A percentile compares a stretch with the other conserved stretches of the same genome.
phyloP scores from a whole-genome alignment of 2,329 filamentous ascomycete species.

The Diaporthe sp. region DNA sequence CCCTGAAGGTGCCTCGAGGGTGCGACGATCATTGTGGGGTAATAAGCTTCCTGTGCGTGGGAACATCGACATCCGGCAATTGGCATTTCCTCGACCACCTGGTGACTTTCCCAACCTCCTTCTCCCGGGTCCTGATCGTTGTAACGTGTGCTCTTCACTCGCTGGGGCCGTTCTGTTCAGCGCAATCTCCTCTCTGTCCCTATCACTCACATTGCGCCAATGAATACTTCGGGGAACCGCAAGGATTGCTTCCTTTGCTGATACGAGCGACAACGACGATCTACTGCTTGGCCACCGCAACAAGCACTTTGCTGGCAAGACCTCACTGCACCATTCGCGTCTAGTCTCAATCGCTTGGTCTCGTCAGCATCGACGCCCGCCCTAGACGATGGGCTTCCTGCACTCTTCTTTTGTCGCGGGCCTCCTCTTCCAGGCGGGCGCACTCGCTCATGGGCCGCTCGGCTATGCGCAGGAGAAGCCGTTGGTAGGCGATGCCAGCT shows the following conservation, averaged over 20 bases:
- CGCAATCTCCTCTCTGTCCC: background rate
- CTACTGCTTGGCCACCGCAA: background rate
- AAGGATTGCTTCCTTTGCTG: slow-evolving; percentile 21
- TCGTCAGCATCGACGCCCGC: background rate
- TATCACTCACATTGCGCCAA: background rate
- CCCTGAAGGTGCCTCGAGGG: background rate
- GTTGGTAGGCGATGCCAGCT: slow-evolving; percentile 48
- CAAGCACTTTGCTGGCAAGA: background rate
- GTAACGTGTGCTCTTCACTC: slow-evolving; percentile 22
- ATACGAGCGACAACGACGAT: slow-evolving; percentile 8
- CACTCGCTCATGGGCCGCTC: slow-evolving; percentile 29
- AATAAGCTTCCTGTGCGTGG: slow-evolving; percentile 15
- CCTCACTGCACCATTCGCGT: background rate
- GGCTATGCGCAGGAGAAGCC: slow-evolving; percentile 48
- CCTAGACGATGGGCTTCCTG: slow-evolving; percentile 25
- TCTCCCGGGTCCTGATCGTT: background rate
- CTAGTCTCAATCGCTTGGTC: background rate
- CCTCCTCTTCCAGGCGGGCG: background rate
- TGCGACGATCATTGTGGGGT: slow-evolving; percentile 23
- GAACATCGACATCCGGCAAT: slow-evolving; percentile 22
- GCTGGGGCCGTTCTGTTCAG: background rate
- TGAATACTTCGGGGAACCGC: background rate
- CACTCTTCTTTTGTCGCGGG: slow-evolving; percentile 14
- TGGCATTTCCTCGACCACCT: slow-evolving; percentile 9
- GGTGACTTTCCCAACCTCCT: background rate